A percentile compares a stretch with the other conserved stretches of the same genome.
Evolutionary conservation across 352 stramenopile genomes (phyloP).

Genomic region (Pythium aphanidermatum): DNA sequence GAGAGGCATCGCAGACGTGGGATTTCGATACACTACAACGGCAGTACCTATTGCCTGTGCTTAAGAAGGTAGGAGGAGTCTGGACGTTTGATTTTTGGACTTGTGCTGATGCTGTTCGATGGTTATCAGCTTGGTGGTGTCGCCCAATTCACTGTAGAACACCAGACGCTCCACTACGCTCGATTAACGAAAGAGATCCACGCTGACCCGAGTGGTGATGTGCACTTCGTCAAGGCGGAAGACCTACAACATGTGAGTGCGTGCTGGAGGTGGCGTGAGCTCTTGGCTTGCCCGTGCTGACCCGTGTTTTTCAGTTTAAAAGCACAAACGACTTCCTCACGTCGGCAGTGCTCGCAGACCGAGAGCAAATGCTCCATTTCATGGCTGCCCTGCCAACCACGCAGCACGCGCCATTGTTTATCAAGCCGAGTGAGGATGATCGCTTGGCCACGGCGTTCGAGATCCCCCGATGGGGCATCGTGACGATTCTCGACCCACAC

Average conservation of each 20-base stretch:
- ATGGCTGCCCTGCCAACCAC: slow-evolving; percentile 55
- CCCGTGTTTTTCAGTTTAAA: too few relatives aligned
- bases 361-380: slow-evolving; percentile 74
- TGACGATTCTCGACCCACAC: slow-evolving; percentile 45
- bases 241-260: slow-evolving; percentile 69
- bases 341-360: slow-evolving; percentile 54
- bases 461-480: slow-evolving; percentile 61
- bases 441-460: slow-evolving; percentile 49
- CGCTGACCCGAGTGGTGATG: slow-evolving; percentile 18
- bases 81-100: too few relatives aligned
- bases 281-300: too few relatives aligned
- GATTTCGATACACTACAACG: slow-evolving; percentile 32
- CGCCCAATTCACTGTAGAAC: slow-evolving; percentile 68
- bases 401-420: slow-evolving; percentile 47
- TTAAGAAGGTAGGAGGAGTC: slow-evolving; percentile 46
- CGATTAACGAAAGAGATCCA: slow-evolving; percentile 52
- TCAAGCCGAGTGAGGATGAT: slow-evolving; percentile 19
- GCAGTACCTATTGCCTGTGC: slow-evolving; percentile 33
- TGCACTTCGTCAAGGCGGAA: slow-evolving; percentile 42
- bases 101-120: too few relatives aligned
- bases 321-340: slow-evolving; percentile 69
- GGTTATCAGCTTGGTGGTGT: slow-evolving; percentile 32
- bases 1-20: slow-evolving; percentile 36
- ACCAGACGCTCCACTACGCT: slow-evolving; percentile 63
- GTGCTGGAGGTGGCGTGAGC: too few relatives aligned